Evolutionary conservation across 176 grass and related monocot species (phyloP), one percentile per base, ranked within the genome.

Genomic region (Eragrostis nindensis): DNA sequence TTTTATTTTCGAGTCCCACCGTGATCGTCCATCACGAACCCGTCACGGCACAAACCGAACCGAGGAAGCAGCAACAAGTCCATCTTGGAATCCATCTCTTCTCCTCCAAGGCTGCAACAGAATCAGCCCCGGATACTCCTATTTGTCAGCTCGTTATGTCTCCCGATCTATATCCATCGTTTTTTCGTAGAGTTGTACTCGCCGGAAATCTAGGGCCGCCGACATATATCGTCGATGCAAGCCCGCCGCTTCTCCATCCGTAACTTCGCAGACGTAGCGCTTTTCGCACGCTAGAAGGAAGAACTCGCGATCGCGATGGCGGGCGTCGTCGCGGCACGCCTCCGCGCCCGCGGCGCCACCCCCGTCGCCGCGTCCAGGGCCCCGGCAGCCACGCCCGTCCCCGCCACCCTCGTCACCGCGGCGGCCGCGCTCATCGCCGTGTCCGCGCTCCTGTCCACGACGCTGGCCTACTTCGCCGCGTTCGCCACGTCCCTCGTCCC

Each of bases 391-490:
- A 54, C 78, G 75, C 7, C 52, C 7, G 49, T 72, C 26, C 50
- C 70, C 22, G n/a, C 2, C 40, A 16, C 49, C 61, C 17, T 81
- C 63, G 5, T 69, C 42, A 41, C 46, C 62, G 24, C 70, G n/a
- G 38, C 50, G 7, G 52, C 62, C 12, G 0, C 57, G 59, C 45
- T 14, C 22, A 10, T 73, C 68, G 29, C 11, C 62, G n/a, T 5
- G 0, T 11, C 41, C 13, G 40, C 29, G 29, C 18, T 1, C 52
- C n/a, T 16, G 14, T 52, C 70, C 7, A 13, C 29, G 30, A 11
- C 13, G 63, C 62, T 87, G 62, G 22, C 22, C 5, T 87, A 70
- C 71, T 27, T 24, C 63, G 41, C 19, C 30, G 14, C 71, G 16
- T 11, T 81, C 63, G 10, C 13, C 71, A 10, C 52, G 63, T 70